Percentiles rank a stretch among this genome's conserved stretches.
Conservation (phyloP, 1,284 basidiomycete species). For the Cystobasidiaceae sp. region DNA sequence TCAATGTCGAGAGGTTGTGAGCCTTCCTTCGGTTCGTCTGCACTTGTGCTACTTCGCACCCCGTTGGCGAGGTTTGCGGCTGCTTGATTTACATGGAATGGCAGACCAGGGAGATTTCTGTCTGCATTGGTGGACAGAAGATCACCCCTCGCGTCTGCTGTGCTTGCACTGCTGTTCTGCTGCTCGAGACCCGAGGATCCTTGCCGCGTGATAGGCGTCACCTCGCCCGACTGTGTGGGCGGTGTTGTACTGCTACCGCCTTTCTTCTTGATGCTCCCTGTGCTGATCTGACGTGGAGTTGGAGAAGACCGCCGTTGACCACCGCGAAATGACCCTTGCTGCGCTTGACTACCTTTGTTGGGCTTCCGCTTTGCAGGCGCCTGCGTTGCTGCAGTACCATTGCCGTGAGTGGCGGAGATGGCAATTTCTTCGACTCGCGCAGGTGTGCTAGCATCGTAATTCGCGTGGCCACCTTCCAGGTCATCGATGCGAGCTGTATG, state of each 20-base stretch:
- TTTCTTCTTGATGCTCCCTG: constrained; percentile 6
- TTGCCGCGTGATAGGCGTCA: constrained; percentile 9
- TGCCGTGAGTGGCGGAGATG: not conserved
- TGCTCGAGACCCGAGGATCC: constrained; percentile 11
- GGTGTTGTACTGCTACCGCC: not conserved
- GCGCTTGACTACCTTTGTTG: not conserved
- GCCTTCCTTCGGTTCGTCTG: not conserved
- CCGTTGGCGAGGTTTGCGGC: too few relatives aligned
- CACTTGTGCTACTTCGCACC: not conserved
- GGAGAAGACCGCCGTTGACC: constrained; percentile 41
- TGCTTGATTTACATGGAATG: constrained; percentile 18
- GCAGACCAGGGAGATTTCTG: constrained; percentile 23
- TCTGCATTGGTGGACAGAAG: constrained; percentile 10
- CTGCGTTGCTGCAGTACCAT: constrained; percentile 5
- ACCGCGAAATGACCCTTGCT: constrained; percentile 35
- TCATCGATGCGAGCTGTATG: constrained; percentile 1
- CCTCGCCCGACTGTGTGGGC: constrained; percentile 8
- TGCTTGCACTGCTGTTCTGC: constrained; percentile 11
- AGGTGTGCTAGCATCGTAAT: constrained; percentile 16
- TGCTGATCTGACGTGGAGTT: constrained; percentile 30
- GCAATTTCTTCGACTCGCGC: constrained; percentile 17
- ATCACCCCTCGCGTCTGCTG: not conserved
- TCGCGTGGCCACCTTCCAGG: constrained; percentile 4
- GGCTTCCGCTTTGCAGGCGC: constrained; percentile 12
- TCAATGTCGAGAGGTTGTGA: not conserved